Evolutionary conservation across 129 eudicot genomes (phyloP), one percentile per base, ranked within the genome.

Genomic region (Escallonia rubra): DNA sequence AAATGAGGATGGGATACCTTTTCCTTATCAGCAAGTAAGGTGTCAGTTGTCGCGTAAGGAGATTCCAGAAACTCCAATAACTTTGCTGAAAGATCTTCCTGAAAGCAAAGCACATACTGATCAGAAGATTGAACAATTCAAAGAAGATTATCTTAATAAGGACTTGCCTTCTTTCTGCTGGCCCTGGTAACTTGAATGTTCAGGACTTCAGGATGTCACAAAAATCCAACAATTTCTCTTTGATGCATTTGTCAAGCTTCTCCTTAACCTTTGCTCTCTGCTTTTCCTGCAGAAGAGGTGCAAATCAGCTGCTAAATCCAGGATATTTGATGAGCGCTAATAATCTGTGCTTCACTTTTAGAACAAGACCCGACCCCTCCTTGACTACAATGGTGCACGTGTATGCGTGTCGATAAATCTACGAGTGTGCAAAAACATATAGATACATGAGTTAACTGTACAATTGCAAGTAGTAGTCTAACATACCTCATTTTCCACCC

Each of bases 11-110:
- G 48, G 61, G 67, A 65, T 41, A 87, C 94, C 91, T 84, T 85
- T 64, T 75, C 88, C 71, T 82, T 86, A 39, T 93, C 98, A 78
- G 92, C 81, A 65, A 93, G 95, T 72, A 93, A 67, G n/a, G 70
- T 61, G 57, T 93, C 96, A 38, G 96, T 93, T 14, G 96, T 93
- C 54, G 75, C 86, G 78, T 84, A 88, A 34, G 98, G 96, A 72
- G 96, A 86, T 80, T 93, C 87, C 69, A 93, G 74, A 74, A 93
- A 93, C 64, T 93, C 95, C 60, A 89, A 72, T 58, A 93, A 62
- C 56, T 82, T 93, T 15, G 65, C 60, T 38, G 85, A 65, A 59
- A 93, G 80, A 10, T 89, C 96, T 73, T 93, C 98, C 98, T 93
- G 82, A 63, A 67, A 64, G 6, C 39, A 63, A 11, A 43, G 50